Conservation (phyloP, 2,329 filamentous ascomycete species). For the Fonsecaea erecta region DNA sequence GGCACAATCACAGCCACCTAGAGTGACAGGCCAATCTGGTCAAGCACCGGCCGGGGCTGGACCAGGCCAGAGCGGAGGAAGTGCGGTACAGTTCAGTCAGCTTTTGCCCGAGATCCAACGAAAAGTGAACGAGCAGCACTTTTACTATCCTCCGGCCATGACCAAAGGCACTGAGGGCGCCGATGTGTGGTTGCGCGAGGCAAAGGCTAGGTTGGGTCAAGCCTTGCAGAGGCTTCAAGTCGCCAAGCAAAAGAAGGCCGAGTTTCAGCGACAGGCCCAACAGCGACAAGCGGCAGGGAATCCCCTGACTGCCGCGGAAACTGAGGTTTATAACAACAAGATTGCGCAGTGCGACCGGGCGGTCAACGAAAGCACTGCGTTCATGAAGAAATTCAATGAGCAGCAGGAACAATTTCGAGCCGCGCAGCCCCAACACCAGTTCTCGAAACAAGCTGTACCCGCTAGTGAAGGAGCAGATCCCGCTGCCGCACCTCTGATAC, state of each 20-base stretch:
- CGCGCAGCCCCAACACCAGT: slow-evolving; percentile 38
- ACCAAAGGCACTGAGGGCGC: slow-evolving; percentile 47
- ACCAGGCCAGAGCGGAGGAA: slow-evolving; percentile 39
- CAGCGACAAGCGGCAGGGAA: slow-evolving; percentile 47
- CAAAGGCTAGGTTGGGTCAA: slow-evolving; percentile 53
- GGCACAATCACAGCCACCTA: slow-evolving; percentile 19
- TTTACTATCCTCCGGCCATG: slow-evolving; percentile 53
- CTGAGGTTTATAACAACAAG: slow-evolving; percentile 47
- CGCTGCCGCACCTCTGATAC: slow-evolving; percentile 26
- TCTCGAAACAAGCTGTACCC: slow-evolving; percentile 34
- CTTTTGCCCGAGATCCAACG: slow-evolving; percentile 53
- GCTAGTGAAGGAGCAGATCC: slow-evolving; percentile 25
- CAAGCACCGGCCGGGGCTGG: slow-evolving; percentile 22
- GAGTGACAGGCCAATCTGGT: slow-evolving; percentile 1
- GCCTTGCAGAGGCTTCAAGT: slow-evolving; percentile 55
- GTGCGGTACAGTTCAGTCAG: slow-evolving; percentile 48
- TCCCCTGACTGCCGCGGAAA: slow-evolving; percentile 48
- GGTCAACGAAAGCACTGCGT: slow-evolving; percentile 49
- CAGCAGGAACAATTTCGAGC: slow-evolving; percentile 53
- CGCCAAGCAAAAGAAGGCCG: slow-evolving; percentile 49
- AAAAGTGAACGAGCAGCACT: slow-evolving; percentile 51
- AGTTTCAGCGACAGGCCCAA: slow-evolving; percentile 47
- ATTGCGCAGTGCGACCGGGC: slow-evolving; percentile 37
- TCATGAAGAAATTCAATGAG: slow-evolving; percentile 54
- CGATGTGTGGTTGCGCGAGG: slow-evolving; percentile 53